phyloP scores from a whole-genome alignment of 179 eudicot species.

The Spinacia oleracea region DNA sequence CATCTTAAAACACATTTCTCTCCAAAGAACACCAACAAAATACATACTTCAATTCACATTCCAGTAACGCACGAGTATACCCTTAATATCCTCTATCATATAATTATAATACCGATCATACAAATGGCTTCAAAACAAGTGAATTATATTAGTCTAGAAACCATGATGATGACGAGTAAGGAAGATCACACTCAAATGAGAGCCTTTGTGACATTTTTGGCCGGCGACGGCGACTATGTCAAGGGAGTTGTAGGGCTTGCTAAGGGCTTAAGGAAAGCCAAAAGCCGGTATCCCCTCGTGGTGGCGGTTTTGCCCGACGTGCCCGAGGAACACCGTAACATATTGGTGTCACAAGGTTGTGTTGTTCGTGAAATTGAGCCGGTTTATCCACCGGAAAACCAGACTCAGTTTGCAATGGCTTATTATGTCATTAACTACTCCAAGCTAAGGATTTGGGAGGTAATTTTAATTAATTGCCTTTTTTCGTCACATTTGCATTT shows the following conservation, averaged over 20 bases:
- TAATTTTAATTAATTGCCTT: background rate
- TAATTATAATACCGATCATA: background rate
- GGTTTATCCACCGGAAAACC: conserved; percentile 40
- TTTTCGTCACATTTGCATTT: background rate
- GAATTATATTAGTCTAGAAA: conserved; percentile 26
- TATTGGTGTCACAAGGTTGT: conserved; percentile 51
- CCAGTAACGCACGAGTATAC: background rate
- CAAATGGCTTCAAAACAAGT: conserved; percentile 20
- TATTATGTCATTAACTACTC: conserved; percentile 51
- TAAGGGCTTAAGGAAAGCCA: conserved; percentile 50
- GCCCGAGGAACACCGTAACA: conserved; percentile 51
- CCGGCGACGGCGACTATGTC: conserved; percentile 54
- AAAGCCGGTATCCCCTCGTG: conserved; percentile 45
- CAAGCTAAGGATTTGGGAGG: conserved; percentile 54
- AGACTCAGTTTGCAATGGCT: conserved; percentile 43
- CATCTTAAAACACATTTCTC: background rate
- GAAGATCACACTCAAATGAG: conserved; percentile 24
- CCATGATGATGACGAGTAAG: conserved; percentile 13
- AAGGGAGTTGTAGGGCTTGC: conserved; percentile 61
- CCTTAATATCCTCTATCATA: too few species aligned
- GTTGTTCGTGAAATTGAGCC: conserved; percentile 43
- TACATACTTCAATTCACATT: background rate
- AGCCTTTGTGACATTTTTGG: conserved; percentile 57
- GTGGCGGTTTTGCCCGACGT: conserved; percentile 60
- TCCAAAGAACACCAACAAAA: background rate